A percentile compares a stretch with the other conserved stretches of the same genome.
Conservation (phyloP, 352 stramenopile genomes). For the Pythium coloratum region DNA sequence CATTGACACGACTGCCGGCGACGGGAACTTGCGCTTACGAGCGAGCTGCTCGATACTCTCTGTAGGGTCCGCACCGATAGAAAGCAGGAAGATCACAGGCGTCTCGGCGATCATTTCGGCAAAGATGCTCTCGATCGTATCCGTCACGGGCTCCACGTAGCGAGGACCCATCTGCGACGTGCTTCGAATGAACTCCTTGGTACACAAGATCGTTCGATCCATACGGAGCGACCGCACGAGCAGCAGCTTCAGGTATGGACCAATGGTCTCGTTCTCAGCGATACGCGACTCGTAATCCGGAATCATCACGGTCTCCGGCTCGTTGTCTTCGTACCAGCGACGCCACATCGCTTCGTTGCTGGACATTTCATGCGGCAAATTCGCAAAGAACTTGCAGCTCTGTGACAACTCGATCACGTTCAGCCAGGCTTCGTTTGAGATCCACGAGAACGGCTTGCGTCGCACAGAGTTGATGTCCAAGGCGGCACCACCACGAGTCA, state of each 20-base stretch:
- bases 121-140: constrained; percentile 99
- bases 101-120: constrained; percentile 95
- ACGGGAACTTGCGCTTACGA: constrained; percentile 96
- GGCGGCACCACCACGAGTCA: constrained; percentile 94
- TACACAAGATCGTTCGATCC: constrained; percentile 97
- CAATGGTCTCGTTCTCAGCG: constrained; percentile 92
- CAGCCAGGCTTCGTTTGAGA: constrained; percentile 97
- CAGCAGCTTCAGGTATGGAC: constrained; percentile 96
- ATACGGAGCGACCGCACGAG: constrained; percentile 96
- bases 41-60: constrained; percentile 97
- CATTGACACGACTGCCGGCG: constrained; percentile 96
- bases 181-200: constrained; percentile 97
- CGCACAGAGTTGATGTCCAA: constrained; percentile 97
- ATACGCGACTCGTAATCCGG: constrained; percentile 95
- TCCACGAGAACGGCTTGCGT: constrained; percentile 96
- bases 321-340: constrained; percentile 98
- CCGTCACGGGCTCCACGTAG: constrained; percentile 98
- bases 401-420: constrained; percentile 97
- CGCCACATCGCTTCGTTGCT: constrained; percentile 96
- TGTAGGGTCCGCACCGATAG: constrained; percentile 96
- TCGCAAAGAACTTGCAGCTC: constrained; percentile 96
- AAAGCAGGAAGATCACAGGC: constrained; percentile 98
- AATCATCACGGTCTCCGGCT: constrained; percentile 95
- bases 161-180: constrained; percentile 95
- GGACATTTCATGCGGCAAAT: constrained; percentile 95